phyloP scores from a whole-genome alignment of 495 filamentous ascomycete genomes.

The Penicillium canescens region DNA sequence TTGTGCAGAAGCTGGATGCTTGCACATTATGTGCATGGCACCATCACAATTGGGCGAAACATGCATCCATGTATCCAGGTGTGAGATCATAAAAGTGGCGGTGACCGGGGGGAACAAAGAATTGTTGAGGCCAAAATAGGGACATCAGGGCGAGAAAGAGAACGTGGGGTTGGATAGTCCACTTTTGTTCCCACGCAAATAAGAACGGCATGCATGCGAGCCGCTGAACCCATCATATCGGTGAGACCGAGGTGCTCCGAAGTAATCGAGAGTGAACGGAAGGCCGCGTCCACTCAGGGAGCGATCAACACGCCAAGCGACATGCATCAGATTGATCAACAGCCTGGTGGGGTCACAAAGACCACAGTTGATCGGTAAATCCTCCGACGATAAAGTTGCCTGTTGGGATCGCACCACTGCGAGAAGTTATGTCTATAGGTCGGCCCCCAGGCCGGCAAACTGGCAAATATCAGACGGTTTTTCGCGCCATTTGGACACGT shows the following conservation, averaged over 20 bases:
- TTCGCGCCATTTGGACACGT: too few species aligned
- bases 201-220: constrained; percentile 5
- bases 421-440: not conserved
- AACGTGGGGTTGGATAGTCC: not conserved
- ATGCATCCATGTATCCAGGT: too few species aligned
- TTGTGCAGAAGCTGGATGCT: not conserved
- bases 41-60: too few species aligned
- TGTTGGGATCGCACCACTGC: not conserved
- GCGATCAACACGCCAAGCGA: constrained; percentile 21
- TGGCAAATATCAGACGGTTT: too few species aligned
- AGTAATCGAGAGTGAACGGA: not conserved
- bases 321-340: constrained; percentile 32
- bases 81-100: constrained; percentile 1
- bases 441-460: too few species aligned
- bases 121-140: not conserved
- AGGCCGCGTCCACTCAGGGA: not conserved
- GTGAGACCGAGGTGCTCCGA: constrained; percentile 4
- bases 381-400: constrained; percentile 11
- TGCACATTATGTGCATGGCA: not conserved
- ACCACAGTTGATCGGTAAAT: constrained; percentile 20
- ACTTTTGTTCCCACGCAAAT: not conserved
- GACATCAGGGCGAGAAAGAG: not conserved
- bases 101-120: not conserved
- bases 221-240: not conserved
- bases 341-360: constrained; percentile 10